These are phyloP conservation scores for Saccharomyces uvarum DNA, from an alignment of 1,139 yeast species.

Conservation along the genomic window DNA sequence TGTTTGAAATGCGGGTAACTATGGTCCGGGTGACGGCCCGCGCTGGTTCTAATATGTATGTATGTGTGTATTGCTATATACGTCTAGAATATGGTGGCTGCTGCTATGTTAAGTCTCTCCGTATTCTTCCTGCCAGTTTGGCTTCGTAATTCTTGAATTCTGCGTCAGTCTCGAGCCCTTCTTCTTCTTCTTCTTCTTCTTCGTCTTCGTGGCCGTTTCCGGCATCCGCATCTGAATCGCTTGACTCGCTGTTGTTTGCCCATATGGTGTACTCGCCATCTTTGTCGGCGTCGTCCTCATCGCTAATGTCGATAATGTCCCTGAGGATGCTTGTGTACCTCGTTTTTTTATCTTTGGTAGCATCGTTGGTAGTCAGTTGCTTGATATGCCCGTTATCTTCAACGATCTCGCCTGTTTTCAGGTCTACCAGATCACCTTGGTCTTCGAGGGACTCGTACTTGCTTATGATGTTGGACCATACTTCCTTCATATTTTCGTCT, in stretches of 20 bases:
- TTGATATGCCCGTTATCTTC: slow-evolving; percentile 59
- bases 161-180: slow-evolving; percentile 1
- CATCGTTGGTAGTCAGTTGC: slow-evolving; percentile 11
- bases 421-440: slow-evolving; percentile 62
- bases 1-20: not conserved
- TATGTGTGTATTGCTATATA: not conserved
- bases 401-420: slow-evolving; percentile 50
- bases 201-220: slow-evolving; percentile 2
- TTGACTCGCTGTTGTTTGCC: slow-evolving; percentile 10
- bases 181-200: slow-evolving; percentile 2
- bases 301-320: slow-evolving; percentile 18
- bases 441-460: slow-evolving; percentile 48
- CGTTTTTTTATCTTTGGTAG: slow-evolving; percentile 5
- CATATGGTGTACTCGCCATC: slow-evolving; percentile 8
- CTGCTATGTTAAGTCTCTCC: not conserved
- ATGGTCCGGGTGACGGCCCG: not conserved
- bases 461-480: slow-evolving; percentile 50
- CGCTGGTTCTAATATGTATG: not conserved
- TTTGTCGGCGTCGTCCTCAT: slow-evolving; percentile 4
- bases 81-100: not conserved
- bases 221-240: not conserved
- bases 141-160: slow-evolving; percentile 4
- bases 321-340: slow-evolving; percentile 18
- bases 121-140: slow-evolving; percentile 1
- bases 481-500: slow-evolving; percentile 31